Percentiles rank a stretch among this genome's conserved stretches.
Evolutionary conservation across 257 asterid species (phyloP).

Genomic region (Forsythia suspensa): DNA sequence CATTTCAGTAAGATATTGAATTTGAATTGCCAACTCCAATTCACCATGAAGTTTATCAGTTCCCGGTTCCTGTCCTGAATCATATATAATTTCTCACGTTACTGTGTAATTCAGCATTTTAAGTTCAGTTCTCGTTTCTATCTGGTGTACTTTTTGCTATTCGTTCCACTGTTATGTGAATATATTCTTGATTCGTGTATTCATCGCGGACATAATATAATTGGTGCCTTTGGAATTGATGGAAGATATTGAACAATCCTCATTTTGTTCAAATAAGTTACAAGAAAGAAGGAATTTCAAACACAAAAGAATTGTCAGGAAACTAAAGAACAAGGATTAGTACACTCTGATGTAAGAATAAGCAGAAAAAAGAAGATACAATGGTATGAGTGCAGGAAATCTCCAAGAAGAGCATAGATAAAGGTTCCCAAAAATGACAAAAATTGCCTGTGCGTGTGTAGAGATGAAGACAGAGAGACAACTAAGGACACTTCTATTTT

Average conservation of each 20-base stretch:
- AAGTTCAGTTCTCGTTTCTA: neutral
- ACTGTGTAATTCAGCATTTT: neutral
- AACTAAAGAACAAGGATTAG: neutral
- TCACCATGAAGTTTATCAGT: neutral
- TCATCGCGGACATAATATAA: neutral
- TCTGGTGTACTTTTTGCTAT: neutral
- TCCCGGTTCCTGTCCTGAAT: neutral
- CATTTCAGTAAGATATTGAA: neutral
- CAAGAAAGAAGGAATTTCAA: neutral
- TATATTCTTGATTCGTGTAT: neutral
- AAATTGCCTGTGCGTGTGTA: neutral
- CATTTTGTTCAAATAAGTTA: neutral
- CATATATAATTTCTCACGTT: neutral
- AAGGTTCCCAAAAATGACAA: neutral
- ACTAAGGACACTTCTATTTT: slow-evolving; percentile 6
- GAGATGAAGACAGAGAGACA: neutral
- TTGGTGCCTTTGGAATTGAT: neutral
- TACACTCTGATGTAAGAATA: neutral
- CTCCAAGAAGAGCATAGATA: neutral
- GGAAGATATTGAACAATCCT: neutral
- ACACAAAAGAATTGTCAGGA: neutral
- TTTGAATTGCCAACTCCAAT: neutral
- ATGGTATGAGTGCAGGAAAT: neutral
- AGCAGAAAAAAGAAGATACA: neutral
- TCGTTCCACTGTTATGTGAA: neutral